A percentile compares a stretch with the other conserved stretches of the same genome.
phyloP scores from a whole-genome alignment of 2,329 filamentous ascomycete species.

The Penicillium sumatraense region DNA sequence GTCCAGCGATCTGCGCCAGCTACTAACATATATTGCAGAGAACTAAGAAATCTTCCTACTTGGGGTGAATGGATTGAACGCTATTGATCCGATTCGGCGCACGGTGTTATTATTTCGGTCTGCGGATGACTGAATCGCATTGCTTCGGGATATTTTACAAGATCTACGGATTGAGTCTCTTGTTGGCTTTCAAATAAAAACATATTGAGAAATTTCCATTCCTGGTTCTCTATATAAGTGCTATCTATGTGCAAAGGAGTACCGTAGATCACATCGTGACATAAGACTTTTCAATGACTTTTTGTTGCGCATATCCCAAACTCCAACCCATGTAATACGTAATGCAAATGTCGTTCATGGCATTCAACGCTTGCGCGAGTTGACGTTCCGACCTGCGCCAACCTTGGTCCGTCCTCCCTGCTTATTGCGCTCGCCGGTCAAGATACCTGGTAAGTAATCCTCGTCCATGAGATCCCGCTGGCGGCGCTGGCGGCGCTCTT shows the following conservation, averaged over 20 bases:
- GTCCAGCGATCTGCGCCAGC: not conserved
- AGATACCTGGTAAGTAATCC: slow-evolving; percentile 83
- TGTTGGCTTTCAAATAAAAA: slow-evolving; percentile 19
- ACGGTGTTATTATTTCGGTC: slow-evolving; percentile 43
- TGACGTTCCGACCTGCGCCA: slow-evolving; percentile 84
- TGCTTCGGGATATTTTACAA: slow-evolving; percentile 25
- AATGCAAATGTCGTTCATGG: slow-evolving; percentile 24
- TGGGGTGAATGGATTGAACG: slow-evolving; percentile 25
- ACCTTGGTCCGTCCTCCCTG: slow-evolving; percentile 72
- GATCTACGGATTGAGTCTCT: slow-evolving; percentile 14
- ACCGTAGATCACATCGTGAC: slow-evolving; percentile 10
- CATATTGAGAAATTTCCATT: slow-evolving; percentile 18
- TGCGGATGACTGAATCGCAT: slow-evolving; percentile 31
- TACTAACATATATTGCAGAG: slow-evolving; percentile 27
- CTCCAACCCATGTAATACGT: slow-evolving; percentile 28
- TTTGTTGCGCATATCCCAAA: slow-evolving; percentile 26
- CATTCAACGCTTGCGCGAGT: slow-evolving; percentile 66
- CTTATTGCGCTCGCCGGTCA: slow-evolving; percentile 76
- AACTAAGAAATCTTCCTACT: slow-evolving; percentile 20
- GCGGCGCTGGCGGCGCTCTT: slow-evolving; percentile 63
- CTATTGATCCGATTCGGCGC: slow-evolving; percentile 33
- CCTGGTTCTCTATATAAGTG: slow-evolving; percentile 1
- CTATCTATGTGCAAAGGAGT: slow-evolving; percentile 30
- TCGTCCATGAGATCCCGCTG: slow-evolving; percentile 91
- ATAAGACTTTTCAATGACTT: slow-evolving; percentile 20